Base-by-base conservation (phyloP, 805 yeast species). In the Schizosaccharomyces lindneri region DNA sequence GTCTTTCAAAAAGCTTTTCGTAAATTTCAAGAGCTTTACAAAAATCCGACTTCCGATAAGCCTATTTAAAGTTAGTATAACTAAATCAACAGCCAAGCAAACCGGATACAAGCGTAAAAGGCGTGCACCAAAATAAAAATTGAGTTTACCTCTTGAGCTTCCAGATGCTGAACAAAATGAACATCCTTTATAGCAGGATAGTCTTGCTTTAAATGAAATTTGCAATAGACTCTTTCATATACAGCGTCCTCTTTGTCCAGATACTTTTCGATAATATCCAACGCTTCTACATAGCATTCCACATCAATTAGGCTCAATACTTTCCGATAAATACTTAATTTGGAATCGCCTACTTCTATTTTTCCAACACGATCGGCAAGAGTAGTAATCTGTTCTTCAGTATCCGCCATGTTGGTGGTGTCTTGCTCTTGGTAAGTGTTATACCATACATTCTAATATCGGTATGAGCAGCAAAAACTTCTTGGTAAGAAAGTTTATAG, bases 261-360 rank as follows among this genome's bases (percentile, higher is more conserved):
- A 65, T 68, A 68, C 61, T 72, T 73, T 31, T 68, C 64, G 66
- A 79, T 72, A 55, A 78, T 67, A 0, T 63, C 65, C 63, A 73
- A 70, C 15, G 81, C 82, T 63, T 78, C 70, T 3, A 73, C 77
- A 55, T 68, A 63, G 62, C 73, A 70, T 19, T 76, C 78, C 64
- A 72, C 73, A 31, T 73, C 69, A 61, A 77, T 66, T 59, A 72
- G 71, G 66, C 21, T 51, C 36, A 51, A 51, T 1, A 51, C 57
- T 29, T 21, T 51, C 17, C 27, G 36, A 51, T 51, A 51, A 6
- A 29, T 29, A 51, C 27, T 39, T 11, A 17, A n/a, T 29, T 21
- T 21, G 2, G 57, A 19, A 29, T 21, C 36, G 19, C 57, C 57
- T 2, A 51, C 31, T 21, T 51, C 36, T 24, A 51, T 21, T 24